Evolutionary conservation across 2,329 filamentous ascomycete genomes (phyloP), one percentile per base, ranked within the genome.

Genomic region (Zymoseptoria crescenta): DNA sequence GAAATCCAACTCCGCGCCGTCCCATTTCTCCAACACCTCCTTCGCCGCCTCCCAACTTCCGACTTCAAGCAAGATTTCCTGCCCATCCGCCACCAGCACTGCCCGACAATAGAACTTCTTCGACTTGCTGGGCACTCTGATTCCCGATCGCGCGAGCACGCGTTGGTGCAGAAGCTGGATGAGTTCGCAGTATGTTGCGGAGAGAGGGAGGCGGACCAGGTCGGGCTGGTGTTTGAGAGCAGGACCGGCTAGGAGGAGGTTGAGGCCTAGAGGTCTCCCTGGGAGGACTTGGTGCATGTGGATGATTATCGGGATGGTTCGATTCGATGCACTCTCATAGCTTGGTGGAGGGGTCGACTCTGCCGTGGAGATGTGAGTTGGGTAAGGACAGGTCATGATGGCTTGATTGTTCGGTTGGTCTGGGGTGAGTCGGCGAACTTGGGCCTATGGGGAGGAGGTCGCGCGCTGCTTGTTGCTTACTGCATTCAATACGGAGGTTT

Each of bases 11-110:
- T 57, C 53, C 30, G 53, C 56, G 35, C 56, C 21, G 4, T 60
- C 56, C 10, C 29, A 21, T 51, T 49, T 51, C 27, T 55, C 20
- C 56, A 63, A 59, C 16, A 63, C 45, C 27, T 56, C 45, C 21
- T 54, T 56, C 54, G 61, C 61, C 45, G 61, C 58, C 9, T 48
- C n/a, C 61, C 61, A 63, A n/a, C 52, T 61, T 8, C 59, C 61
- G 8, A 56, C 21, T 30, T 63, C 58, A 7, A 63, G 48, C 51
- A 63, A n/a, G 7, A 63, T 54, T 21, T n/a, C n/a, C 7, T 60
- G 50, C 4, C 45, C n/a, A 35, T 51, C 41, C 16, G 19, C 13
- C 13, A 51, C 27, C 24, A 51, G 29, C 8, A 50, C 27, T 8
- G 29, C 29, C n/a, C 54, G 48, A 29, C 54, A 56, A 51, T 49